Conservation (phyloP, 2,329 filamentous ascomycete genomes). For the Epichloe sibirici region DNA sequence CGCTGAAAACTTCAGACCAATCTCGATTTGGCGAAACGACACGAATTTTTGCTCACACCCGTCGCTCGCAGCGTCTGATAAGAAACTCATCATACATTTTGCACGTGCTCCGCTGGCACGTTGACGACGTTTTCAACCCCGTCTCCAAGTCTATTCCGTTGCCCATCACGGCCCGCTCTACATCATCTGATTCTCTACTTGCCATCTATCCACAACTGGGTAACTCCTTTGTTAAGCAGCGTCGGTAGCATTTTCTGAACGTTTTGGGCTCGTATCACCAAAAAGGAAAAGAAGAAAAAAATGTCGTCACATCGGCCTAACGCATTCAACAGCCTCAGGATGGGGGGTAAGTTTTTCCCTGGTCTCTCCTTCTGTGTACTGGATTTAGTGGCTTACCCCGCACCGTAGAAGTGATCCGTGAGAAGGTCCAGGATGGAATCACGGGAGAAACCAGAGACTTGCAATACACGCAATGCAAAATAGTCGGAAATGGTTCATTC, state of each 20-base stretch:
- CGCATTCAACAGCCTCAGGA: conserved; percentile 77
- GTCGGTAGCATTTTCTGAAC: conserved; percentile 15
- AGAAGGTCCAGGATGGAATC: conserved; percentile 96
- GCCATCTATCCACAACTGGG: conserved; percentile 14
- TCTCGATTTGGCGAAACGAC: not conserved
- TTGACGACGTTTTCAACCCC: not conserved
- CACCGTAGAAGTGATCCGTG: conserved; percentile 77
- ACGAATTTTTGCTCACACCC: not conserved
- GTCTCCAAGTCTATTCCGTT: conserved; percentile 9
- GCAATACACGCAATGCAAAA: conserved; percentile 98
- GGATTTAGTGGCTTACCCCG: conserved; percentile 15
- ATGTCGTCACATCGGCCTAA: conserved; percentile 91
- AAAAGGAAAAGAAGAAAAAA: conserved; percentile 14
- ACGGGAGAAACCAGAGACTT: conserved; percentile 94
- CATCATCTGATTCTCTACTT: conserved; percentile 16
- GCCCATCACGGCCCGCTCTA: conserved; percentile 26
- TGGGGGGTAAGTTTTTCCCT: conserved; percentile 66
- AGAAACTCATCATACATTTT: not conserved
- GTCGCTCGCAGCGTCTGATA: not conserved
- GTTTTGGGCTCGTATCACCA: conserved; percentile 14
- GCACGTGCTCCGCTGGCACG: not conserved
- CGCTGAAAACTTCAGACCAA: conserved; percentile 1
- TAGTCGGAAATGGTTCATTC: conserved; percentile 97
- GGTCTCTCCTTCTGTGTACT: conserved; percentile 5
- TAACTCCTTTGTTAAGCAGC: conserved; percentile 12